Percentiles rank a stretch among this genome's conserved stretches.
These are phyloP conservation scores for Claviceps africana DNA, from an alignment of 2,329 filamentous ascomycete species.

Conservation along the genomic window DNA sequence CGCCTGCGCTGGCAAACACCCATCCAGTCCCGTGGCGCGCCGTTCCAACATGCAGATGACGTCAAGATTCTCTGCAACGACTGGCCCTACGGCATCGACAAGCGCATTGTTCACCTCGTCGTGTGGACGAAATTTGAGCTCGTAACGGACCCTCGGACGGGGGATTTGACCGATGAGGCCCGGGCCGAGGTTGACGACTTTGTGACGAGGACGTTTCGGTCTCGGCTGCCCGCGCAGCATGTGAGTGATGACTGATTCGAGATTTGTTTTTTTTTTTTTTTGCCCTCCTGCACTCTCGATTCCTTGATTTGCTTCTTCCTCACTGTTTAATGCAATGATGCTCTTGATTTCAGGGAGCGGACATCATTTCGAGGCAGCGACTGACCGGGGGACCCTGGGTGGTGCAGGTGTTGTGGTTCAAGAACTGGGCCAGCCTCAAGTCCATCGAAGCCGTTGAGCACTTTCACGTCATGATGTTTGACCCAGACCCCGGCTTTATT, in stretches of 20 bases:
- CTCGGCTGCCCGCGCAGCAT: conserved; percentile 33
- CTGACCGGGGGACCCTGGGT: not conserved
- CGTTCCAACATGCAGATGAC: conserved; percentile 38
- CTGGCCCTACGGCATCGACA: conserved; percentile 83
- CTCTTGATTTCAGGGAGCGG: not conserved
- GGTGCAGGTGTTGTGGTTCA: conserved; percentile 29
- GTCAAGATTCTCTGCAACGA: conserved; percentile 73
- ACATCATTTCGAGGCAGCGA: not conserved
- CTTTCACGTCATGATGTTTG: conserved; percentile 84
- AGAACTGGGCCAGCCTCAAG: conserved; percentile 78
- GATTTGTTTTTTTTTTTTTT: not conserved
- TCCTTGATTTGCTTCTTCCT: not conserved
- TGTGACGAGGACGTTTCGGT: conserved; percentile 52
- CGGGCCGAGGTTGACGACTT: conserved; percentile 55
- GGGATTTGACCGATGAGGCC: conserved; percentile 51
- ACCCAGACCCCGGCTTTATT: conserved; percentile 58
- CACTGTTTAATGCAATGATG: not conserved
- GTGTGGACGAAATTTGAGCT: conserved; percentile 87
- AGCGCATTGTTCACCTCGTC: conserved; percentile 67
- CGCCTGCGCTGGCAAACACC: conserved; percentile 54
- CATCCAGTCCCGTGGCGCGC: conserved; percentile 18
- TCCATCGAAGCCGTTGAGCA: conserved; percentile 80
- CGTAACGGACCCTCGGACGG: conserved; percentile 49
- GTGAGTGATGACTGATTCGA: conserved; percentile 24
- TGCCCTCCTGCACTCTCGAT: not conserved